A percentile compares a stretch with the other conserved stretches of the same genome.
phyloP scores from a whole-genome alignment of 1,284 basidiomycete species.

The Ceratobasidium sp. region DNA sequence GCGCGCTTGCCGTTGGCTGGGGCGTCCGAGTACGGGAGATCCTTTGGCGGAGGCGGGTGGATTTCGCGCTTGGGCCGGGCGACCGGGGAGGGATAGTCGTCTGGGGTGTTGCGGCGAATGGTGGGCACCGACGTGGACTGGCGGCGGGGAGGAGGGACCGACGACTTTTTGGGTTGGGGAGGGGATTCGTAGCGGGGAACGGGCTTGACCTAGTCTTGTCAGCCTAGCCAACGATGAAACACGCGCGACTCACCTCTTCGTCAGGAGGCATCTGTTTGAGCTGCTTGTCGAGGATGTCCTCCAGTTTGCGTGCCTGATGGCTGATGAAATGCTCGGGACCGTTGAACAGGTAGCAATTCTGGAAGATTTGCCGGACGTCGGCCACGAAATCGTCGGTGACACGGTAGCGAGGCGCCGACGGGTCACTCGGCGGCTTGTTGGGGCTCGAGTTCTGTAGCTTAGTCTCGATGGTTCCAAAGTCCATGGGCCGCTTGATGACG shows the following conservation, averaged over 20 bases:
- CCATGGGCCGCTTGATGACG: slow-evolving; percentile 93
- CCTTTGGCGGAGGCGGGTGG: slow-evolving; percentile 93
- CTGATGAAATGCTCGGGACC: slow-evolving; percentile 88
- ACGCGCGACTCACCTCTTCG: slow-evolving; percentile 68
- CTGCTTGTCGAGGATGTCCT: slow-evolving; percentile 88
- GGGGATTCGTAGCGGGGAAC: slow-evolving; percentile 42
- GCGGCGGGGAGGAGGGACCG: slow-evolving; percentile 62
- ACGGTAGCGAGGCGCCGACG: slow-evolving; percentile 70
- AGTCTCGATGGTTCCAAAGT: slow-evolving; percentile 92
- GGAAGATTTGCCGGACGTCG: slow-evolving; percentile 88
- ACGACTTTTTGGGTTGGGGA: slow-evolving; percentile 50
- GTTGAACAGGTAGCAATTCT: slow-evolving; percentile 92
- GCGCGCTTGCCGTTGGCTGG: slow-evolving; percentile 58
- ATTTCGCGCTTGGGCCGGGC: slow-evolving; percentile 96
- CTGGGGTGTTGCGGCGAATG: slow-evolving; percentile 66
- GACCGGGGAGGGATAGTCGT: slow-evolving; percentile 55
- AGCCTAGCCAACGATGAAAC: slow-evolving; percentile 22
- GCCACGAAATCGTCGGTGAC: slow-evolving; percentile 80
- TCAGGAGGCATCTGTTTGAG: slow-evolving; percentile 83
- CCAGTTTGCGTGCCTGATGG: slow-evolving; percentile 80
- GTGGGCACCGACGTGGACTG: slow-evolving; percentile 80
- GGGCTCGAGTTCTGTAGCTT: slow-evolving; percentile 85
- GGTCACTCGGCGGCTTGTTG: slow-evolving; percentile 62
- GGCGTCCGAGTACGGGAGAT: slow-evolving; percentile 83
- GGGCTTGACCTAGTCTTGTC: slow-evolving; percentile 36